Percentiles rank a stretch among this genome's conserved stretches.
Conservation (phyloP, 2,329 filamentous ascomycete species). For the Eutypa lata region DNA sequence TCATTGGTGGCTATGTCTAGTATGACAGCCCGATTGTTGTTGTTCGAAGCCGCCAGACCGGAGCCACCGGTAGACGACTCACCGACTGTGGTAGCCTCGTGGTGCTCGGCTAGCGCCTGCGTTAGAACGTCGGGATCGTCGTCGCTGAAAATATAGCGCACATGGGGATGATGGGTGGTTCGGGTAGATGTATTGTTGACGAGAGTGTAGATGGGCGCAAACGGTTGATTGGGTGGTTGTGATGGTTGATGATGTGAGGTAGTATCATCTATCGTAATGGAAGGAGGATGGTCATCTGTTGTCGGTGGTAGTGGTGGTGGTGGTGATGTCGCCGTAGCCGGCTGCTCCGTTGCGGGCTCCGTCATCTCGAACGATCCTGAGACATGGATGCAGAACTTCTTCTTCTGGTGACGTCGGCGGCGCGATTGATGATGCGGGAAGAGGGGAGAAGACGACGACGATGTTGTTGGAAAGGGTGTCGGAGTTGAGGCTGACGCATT, state of each 20-base stretch:
- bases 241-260: constrained; percentile 11
- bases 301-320: not conserved
- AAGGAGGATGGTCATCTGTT: not conserved
- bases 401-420: not conserved
- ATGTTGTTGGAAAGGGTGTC: constrained; percentile 7
- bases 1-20: constrained; percentile 49
- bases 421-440: not conserved
- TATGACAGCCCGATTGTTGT: constrained; percentile 45
- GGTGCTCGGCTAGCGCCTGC: constrained; percentile 53
- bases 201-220: constrained; percentile 82
- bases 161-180: constrained; percentile 76
- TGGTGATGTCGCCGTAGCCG: constrained; percentile 1
- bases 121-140: constrained; percentile 80
- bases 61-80: constrained; percentile 17
- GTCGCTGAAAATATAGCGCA: constrained; percentile 92
- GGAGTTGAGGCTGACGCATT: constrained; percentile 22
- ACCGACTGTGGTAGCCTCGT: constrained; percentile 27
- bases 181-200: constrained; percentile 72
- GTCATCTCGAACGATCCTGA: constrained; percentile 23
- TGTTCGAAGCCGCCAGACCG: constrained; percentile 17
- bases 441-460: not conserved
- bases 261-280: constrained; percentile 15
- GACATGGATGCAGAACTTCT: constrained; percentile 20
- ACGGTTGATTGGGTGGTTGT: constrained; percentile 37
- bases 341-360: constrained; percentile 18